Evolutionary conservation across 1,284 basidiomycete species (phyloP).

Genomic region (Moesziomyces globuligerus): DNA sequence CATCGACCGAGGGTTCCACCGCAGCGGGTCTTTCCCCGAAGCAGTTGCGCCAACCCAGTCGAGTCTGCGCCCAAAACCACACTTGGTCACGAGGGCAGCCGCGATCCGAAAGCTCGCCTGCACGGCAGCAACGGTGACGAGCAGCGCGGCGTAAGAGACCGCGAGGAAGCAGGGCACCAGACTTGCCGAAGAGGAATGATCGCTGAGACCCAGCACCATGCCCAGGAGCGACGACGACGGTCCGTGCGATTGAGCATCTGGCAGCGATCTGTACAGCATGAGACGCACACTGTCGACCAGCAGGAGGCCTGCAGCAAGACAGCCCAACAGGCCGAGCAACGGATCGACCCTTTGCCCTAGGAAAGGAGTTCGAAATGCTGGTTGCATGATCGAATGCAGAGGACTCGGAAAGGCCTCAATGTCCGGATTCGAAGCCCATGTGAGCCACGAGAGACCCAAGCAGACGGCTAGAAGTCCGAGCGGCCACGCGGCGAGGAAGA

Average conservation of each 20-base stretch:
- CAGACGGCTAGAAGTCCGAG: constrained; percentile 44
- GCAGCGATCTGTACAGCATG: constrained; percentile 10
- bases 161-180: constrained; percentile 29
- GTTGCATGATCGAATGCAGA: constrained; percentile 24
- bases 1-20: constrained; percentile 60
- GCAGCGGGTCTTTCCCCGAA: constrained; percentile 19
- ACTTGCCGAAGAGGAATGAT: constrained; percentile 15
- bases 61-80: constrained; percentile 15
- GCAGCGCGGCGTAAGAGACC: constrained; percentile 29
- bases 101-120: constrained; percentile 28
- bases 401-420: constrained; percentile 16
- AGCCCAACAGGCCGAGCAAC: constrained; percentile 20
- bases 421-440: constrained; percentile 19
- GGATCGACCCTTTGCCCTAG: constrained; percentile 12
- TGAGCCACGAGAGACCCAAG: constrained; percentile 31
- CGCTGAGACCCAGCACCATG: constrained; percentile 35
- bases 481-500: constrained; percentile 52
- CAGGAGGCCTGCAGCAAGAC: constrained; percentile 6
- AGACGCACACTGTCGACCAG: constrained; percentile 26
- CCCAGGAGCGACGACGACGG: constrained; percentile 30
- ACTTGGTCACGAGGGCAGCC: constrained; percentile 8
- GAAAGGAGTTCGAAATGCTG: constrained; percentile 20
- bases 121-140: constrained; percentile 23
- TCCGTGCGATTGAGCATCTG: constrained; percentile 13
- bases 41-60: constrained; percentile 22